Evolutionary conservation across 441 rosid species (phyloP), one percentile per base, ranked within the genome.

Genomic region (Euphorbia corollata): DNA sequence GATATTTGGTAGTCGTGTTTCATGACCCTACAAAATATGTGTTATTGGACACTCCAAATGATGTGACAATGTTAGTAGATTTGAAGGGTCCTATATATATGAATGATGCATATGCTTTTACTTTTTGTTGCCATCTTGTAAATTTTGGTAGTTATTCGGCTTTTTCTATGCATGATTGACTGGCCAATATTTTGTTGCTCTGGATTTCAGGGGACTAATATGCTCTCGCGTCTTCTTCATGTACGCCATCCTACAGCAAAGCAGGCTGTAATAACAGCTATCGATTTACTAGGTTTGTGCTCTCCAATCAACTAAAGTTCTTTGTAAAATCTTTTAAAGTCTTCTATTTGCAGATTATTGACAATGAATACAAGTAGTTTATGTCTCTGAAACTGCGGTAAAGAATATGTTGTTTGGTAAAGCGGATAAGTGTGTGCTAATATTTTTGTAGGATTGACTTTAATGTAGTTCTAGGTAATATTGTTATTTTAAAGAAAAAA

Each of bases 251-350:
- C 88, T 67, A 87, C 94, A 63, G 97, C 99, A 75, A 95, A 91
- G 81, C 97, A 92, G 82, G 99, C 99, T 69, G 98, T 95, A 70
- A 95, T 95, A 72, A 91, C 97, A 69, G 99, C 99, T 69, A 95
- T 95, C 74, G 91, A 92, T 80, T 86, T 91, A 73, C 87, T 95
- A 83, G 99, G 99, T 95, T 74, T 71, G 88, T 78, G 65, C 55
- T 6, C 24, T 64, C 36, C 58, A 53, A 22, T 47, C 51, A 43
- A 63, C 45, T 61, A 12, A 22, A 36, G 16, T 48, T 54, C 43
- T 32, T 19, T n/a, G 38, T 57, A 11, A 10, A 36, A 11, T 39
- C 41, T 45, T 20, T 41, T 38, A 0, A 20, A 8, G 5, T 13
- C 8, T 4, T 58, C 48, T 32, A 13, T 8, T 32, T 68, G 32